A percentile compares a stretch with the other conserved stretches of the same genome.
Conservation (phyloP, 2,329 filamentous ascomycete genomes). For the Ophiostoma tasmaniense region DNA sequence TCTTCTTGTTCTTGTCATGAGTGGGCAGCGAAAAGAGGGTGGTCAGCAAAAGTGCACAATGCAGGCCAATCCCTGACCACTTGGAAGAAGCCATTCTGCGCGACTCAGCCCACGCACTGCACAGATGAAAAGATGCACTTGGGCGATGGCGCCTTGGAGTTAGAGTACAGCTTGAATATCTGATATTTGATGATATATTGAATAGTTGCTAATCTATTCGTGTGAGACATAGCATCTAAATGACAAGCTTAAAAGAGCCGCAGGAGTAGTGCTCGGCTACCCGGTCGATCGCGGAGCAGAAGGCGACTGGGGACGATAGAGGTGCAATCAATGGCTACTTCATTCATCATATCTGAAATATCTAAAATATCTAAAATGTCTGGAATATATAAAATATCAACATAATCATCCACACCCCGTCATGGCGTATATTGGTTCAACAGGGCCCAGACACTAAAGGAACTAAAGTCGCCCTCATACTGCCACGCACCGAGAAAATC, state of each 20-base stretch:
- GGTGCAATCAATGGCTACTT: not conserved
- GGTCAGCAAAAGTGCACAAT: not conserved
- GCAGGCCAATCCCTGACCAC: not conserved
- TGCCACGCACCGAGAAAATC: slow-evolving; percentile 31
- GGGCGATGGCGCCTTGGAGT: too few relatives aligned
- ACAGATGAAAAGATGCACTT: not conserved
- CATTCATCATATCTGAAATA: not conserved
- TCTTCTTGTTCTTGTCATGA: too few relatives aligned
- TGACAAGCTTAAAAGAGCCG: too few relatives aligned
- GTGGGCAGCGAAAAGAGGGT: not conserved
- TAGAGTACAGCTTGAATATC: too few relatives aligned
- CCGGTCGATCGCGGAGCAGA: too few relatives aligned
- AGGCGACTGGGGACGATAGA: too few relatives aligned
- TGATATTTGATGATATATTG: too few relatives aligned
- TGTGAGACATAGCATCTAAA: too few relatives aligned
- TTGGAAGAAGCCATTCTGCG: not conserved
- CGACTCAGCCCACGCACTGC: not conserved
- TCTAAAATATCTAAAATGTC: not conserved
- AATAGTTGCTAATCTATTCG: too few relatives aligned
- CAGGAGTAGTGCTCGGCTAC: too few relatives aligned
- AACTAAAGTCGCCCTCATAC: slow-evolving; percentile 47
- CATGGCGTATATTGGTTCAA: slow-evolving; percentile 38
- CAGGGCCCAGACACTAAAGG: slow-evolving; percentile 48
- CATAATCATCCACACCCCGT: not conserved
- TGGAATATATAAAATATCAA: not conserved